Evolutionary conservation across 768 basidiomycete species (phyloP).

Genomic region (Termitomyces sp.): DNA sequence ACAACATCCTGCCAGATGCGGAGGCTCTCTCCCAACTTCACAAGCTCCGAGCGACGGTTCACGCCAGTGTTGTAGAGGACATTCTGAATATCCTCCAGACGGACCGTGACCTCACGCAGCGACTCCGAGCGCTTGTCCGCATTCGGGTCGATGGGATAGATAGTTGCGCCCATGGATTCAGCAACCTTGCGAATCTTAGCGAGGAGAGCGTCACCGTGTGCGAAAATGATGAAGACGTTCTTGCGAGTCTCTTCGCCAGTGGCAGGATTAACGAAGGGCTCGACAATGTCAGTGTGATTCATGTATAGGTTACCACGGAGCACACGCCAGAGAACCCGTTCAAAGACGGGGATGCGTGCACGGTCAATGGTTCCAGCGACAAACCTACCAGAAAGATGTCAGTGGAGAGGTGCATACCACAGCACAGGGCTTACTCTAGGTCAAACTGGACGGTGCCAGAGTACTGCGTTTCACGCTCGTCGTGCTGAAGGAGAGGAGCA

Average conservation of each 20-base stretch:
- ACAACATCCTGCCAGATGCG: slow-evolving; percentile 93
- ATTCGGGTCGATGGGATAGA: slow-evolving; percentile 95
- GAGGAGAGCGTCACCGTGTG: slow-evolving; percentile 87
- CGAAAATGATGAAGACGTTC: slow-evolving; percentile 99
- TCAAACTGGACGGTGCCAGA: slow-evolving; percentile 63
- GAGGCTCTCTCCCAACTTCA: slow-evolving; percentile 79
- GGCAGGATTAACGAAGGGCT: slow-evolving; percentile 85
- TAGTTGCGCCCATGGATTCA: slow-evolving; percentile 97
- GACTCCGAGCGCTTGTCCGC: slow-evolving; percentile 88
- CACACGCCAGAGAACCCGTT: slow-evolving; percentile 97
- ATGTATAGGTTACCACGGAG: slow-evolving; percentile 97
- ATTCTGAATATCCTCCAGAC: slow-evolving; percentile 87
- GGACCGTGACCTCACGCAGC: slow-evolving; percentile 79
- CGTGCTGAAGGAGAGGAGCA: slow-evolving; percentile 86
- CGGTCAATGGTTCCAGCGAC: slow-evolving; percentile 97
- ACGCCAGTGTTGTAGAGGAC: slow-evolving; percentile 86
- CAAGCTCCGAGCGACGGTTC: slow-evolving; percentile 76
- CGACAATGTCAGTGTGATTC: slow-evolving; percentile 94
- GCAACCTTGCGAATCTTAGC: slow-evolving; percentile 97
- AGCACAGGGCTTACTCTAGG: slow-evolving; percentile 60
- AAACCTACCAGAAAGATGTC: slow-evolving; percentile 47
- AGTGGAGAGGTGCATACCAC: neutral
- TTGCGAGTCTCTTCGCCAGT: slow-evolving; percentile 85
- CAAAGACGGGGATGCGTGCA: slow-evolving; percentile 84
- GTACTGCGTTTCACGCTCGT: slow-evolving; percentile 72